These are phyloP conservation scores for Cyberlindnera petersonii DNA, from an alignment of 805 yeast species.

Conservation along the genomic window DNA sequence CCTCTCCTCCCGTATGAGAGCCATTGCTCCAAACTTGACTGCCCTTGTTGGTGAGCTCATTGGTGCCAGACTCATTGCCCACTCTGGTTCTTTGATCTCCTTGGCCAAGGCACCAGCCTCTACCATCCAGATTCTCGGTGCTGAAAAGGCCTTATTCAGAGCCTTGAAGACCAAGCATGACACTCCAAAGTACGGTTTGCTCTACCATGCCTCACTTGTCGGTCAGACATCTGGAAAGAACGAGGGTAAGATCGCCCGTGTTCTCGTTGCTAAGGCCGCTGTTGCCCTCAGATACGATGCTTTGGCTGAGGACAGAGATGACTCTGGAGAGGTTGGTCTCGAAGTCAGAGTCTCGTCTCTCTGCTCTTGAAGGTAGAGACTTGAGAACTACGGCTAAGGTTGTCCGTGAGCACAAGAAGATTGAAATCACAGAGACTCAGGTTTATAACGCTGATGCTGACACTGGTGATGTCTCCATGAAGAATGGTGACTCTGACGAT, in stretches of 20 bases:
- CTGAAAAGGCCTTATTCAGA: constrained; percentile 98
- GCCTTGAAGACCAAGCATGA: constrained; percentile 98
- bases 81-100: constrained; percentile 90
- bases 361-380: constrained; percentile 96
- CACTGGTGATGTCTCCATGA: constrained; percentile 31
- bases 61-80: constrained; percentile 97
- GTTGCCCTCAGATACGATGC: constrained; percentile 96
- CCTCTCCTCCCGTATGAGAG: constrained; percentile 92
- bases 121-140: constrained; percentile 96
- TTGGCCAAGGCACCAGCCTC: constrained; percentile 99
- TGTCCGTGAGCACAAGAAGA: constrained; percentile 78
- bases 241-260: constrained; percentile 98
- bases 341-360: constrained; percentile 85
- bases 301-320: constrained; percentile 93
- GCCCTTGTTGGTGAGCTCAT: constrained; percentile 95
- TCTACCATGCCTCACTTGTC: constrained; percentile 94
- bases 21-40: constrained; percentile 97
- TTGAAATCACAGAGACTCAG: constrained; percentile 77
- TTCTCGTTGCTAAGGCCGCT: constrained; percentile 97
- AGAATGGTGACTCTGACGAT: constrained; percentile 35
- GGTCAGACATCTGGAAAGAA: constrained; percentile 98
- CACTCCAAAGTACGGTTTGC: constrained; percentile 96
- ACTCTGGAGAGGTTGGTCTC: constrained; percentile 89
- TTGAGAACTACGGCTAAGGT: constrained; percentile 84
- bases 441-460: constrained; percentile 97